These are phyloP conservation scores for Tetracentron sinense DNA, from an alignment of 164 flowering plant species.

Conservation along the genomic window DNA sequence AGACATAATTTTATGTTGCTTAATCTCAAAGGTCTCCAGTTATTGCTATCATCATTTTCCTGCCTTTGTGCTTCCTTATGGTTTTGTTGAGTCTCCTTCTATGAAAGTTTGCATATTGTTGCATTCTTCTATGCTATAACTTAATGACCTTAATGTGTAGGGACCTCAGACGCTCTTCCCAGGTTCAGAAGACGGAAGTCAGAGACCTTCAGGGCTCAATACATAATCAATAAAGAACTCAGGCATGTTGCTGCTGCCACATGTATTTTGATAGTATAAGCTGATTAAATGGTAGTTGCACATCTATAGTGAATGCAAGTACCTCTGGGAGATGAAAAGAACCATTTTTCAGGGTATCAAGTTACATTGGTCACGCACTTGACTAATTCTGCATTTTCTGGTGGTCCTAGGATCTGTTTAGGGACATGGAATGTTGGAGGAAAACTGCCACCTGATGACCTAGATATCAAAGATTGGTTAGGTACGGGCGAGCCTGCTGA, in stretches of 20 bases:
- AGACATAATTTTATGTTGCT: too few relatives aligned
- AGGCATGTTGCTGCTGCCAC: constrained; percentile 38
- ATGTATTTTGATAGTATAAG: neutral
- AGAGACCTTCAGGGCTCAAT: constrained; percentile 84
- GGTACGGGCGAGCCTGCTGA: constrained; percentile 72
- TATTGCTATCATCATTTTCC: too few relatives aligned
- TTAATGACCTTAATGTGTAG: constrained; percentile 10
- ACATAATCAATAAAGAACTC: constrained; percentile 75
- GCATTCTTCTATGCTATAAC: constrained; percentile 2
- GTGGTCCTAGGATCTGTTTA: constrained; percentile 50
- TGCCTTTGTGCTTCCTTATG: neutral
- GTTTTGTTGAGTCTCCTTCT: neutral
- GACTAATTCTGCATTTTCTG: neutral
- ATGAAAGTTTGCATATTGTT: neutral
- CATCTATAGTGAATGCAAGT: neutral
- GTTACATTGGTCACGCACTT: neutral
- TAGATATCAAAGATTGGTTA: constrained; percentile 81
- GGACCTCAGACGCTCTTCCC: constrained; percentile 41
- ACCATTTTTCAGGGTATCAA: neutral
- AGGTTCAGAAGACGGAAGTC: constrained; percentile 70
- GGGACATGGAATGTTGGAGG: constrained; percentile 99
- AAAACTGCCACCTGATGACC: constrained; percentile 69
- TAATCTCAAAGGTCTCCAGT: too few relatives aligned
- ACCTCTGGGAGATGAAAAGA: neutral
- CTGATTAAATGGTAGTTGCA: neutral